Base-by-base conservation (phyloP, 1,139 yeast genomes). In the Groenewaldozyma auringiensis region DNA sequence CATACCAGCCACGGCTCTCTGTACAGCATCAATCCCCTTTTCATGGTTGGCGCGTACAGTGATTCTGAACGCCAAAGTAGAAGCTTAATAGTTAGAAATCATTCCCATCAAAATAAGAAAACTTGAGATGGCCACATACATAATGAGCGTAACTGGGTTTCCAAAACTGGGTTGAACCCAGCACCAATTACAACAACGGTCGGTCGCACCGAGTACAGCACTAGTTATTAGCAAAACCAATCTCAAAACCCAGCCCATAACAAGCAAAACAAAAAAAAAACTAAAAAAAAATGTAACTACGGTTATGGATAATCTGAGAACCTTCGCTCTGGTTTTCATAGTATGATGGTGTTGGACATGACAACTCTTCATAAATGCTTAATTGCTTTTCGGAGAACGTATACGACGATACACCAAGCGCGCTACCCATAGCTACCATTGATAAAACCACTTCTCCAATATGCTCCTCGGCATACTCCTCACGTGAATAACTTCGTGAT, bases 151-250 rank as follows among this genome's bases (percentile, higher is more conserved):
- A 35, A 20, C 25, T 35, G 25, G 22, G 16, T 13, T 20, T 35
- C 38, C 16, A 35, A 18, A 4, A 18, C 38, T 4, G 38, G 38
- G 25, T 35, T 20, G 16, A 35, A 35, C 9, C 20, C 20, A 9
- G 21, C 25, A 16, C 21, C 21, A 14, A 35, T n/a, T 11, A 35
- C 22, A 16, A 35, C 38, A 6, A 18, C 25, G 8, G 38, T 35
- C 8, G 38, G 38, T 35, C 38, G 16, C 21, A 35, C 38, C 21
- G 22, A 14, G 14, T 35, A 35, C 38, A 35, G 14, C 8, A 35
- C 38, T 35, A 35, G 6, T 4, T 11, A 6, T 8, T 8, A 32
- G 16, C 14, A 17, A 11, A 6, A 32, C 8, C 6, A 14, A 14
- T n/a, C n/a, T n/a, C n/a, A n/a, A n/a, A n/a, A n/a, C n/a, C n/a